Base-by-base conservation (phyloP, 805 yeast species). In the Metschnikowia lachancei region DNA sequence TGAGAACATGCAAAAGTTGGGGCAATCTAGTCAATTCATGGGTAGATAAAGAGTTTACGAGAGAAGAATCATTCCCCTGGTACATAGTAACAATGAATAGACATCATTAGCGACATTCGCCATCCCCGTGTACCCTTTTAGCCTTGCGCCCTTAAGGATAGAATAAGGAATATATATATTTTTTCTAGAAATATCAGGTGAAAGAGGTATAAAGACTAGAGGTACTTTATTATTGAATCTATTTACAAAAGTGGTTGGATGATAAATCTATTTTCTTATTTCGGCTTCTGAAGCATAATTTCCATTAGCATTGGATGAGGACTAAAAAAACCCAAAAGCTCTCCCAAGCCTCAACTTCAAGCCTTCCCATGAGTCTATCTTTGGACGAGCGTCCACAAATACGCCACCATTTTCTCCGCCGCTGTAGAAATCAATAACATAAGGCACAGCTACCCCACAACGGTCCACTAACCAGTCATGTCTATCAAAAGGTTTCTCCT, bases 381-480 rank as follows among this genome's bases (percentile, higher is more conserved):
- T 94, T 3, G 99, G 99, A 58, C 99, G 78, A 4, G 89, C 98
- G 61, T 92, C 99, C 42, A 92, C 64, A 57, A 76, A 86, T 48
- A 94, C 87, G 49, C 83, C 75, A 8, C 81, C 74, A 43, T 75
- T 77, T 16, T 45, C 50, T 5, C 59, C 60, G 1, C 61, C 63
- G 17, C 48, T 39, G 65, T 92, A 92, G 62, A 90, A 92, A 64
- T 92, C 99, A 59, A 92, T 92, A 36, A 92, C 97, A 58, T 92
- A 92, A 40, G 89, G 97, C 17, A 92, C 77, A 41, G 78, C 76
- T 17, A 70, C 76, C 3, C 98, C 98, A 64, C 97, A 88, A 44
- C 97, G 72, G 57, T 86, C 82, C 10, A 92, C 77, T 6, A 77
- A 73, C 99, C 99, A 92, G 66, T 92, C 99, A 62, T 92, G 99